Base-by-base conservation (phyloP, 139 green algal species). In the Tetradesmus obliquus region DNA sequence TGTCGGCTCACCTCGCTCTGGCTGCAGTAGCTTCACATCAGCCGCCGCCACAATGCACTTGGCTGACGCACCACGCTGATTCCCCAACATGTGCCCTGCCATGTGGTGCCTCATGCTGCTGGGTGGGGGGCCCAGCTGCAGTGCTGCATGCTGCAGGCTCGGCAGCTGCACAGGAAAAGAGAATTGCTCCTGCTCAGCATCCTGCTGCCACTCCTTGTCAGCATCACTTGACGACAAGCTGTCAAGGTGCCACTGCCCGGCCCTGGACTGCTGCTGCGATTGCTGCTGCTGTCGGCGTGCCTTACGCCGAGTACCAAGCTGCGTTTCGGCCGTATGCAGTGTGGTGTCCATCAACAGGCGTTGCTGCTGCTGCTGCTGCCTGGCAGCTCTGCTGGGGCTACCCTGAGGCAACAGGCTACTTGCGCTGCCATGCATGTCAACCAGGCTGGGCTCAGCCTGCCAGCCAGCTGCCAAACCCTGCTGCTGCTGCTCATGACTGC, bases 1-100 rank as follows among this genome's bases (percentile, higher is more conserved):
- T 45, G 32, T 84, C 79, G 10, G 10, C 84, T 79, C 84, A 88
- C 84, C 84, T 88, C 55, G 12, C 17, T 79, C 58, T 45, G 20
- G 58, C 57, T 88, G 55, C 19, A 88, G 71, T 12, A 88, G 55
- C 84, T 88, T 88, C 2, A 79, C 57, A 58, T 79, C 57, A 32
- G 82, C 54, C 32, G 84, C 15, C 54, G 82, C 82, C 55, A 71
- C 55, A 71, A 55, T 58, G 19, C 82, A 74, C 13, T n/a, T 87
- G 55, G 55, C 54, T 45, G 55, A 55, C 3, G 45, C 81, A 22
- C 51, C 81, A 32, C 55, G 22, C 45, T 72, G 15, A 19, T 3
- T 54, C 20, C 20, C 22, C 15, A 3, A 9, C 32, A 19, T 20
- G 55, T 19, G 5, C 10, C 54, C 22, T 22, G 60, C 60, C 19